phyloP scores from a whole-genome alignment of 768 basidiomycete genomes.

The Suillus ampliporus region DNA sequence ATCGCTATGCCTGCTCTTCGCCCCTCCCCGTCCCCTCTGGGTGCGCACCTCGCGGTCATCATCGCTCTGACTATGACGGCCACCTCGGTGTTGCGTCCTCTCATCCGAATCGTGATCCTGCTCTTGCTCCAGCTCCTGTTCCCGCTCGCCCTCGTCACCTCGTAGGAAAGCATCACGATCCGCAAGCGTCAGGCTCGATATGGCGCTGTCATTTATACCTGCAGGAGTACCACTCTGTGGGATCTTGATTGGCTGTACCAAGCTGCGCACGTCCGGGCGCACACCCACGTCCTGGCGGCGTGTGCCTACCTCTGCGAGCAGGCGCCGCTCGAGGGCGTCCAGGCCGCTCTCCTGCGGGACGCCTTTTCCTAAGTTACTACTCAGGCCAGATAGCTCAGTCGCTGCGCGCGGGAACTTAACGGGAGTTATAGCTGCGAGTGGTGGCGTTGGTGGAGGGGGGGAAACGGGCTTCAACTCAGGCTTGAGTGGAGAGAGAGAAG shows the following conservation, averaged over 20 bases:
- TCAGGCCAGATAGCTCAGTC: conserved; percentile 29
- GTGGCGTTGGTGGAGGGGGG: conserved; percentile 55
- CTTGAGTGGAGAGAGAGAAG: conserved; percentile 14
- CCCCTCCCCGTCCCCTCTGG: conserved; percentile 33
- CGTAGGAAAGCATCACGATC: conserved; percentile 29
- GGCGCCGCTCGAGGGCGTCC: conserved; percentile 72
- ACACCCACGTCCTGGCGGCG: conserved; percentile 42
- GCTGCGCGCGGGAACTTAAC: conserved; percentile 42
- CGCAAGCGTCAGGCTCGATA: conserved; percentile 52
- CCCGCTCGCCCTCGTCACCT: conserved; percentile 10
- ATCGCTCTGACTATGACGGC: conserved; percentile 32
- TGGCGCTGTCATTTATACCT: conserved; percentile 49
- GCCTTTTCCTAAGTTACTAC: conserved; percentile 27
- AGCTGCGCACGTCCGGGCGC: conserved; percentile 42
- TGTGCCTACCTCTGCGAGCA: conserved; percentile 78
- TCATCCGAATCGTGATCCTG: conserved; percentile 39
- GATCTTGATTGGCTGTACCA: conserved; percentile 46
- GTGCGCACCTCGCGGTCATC: conserved; percentile 37
- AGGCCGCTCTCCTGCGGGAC: conserved; percentile 56
- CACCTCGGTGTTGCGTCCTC: conserved; percentile 36
- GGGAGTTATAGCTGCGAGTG: conserved; percentile 49
- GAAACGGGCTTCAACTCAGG: conserved; percentile 15
- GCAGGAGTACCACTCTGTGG: conserved; percentile 37
- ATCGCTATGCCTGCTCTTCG: conserved; percentile 32
- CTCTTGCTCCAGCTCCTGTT: conserved; percentile 22